phyloP scores from a whole-genome alignment of 768 basidiomycete species.

The Kwoniella europaea region DNA sequence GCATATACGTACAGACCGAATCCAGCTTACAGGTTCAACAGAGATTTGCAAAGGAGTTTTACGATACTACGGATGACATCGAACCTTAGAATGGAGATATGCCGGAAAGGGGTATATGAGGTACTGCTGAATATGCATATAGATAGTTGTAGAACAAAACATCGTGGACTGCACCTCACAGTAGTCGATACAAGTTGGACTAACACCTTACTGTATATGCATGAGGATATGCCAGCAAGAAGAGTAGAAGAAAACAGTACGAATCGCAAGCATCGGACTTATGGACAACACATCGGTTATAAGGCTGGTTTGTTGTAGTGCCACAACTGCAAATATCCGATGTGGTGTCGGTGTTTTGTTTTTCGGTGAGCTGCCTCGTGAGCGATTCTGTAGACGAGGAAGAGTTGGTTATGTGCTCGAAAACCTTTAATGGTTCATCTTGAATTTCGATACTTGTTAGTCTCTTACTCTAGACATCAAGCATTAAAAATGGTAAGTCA shows the following conservation, averaged over 20 bases:
- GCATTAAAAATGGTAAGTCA: conserved; percentile 35
- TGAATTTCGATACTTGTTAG: conserved; percentile 3
- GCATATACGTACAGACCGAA: conserved; percentile 61
- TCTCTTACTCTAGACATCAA: conserved; percentile 27
- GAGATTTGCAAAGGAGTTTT: conserved; percentile 82
- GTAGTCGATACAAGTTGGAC: no score
- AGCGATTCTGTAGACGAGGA: background rate
- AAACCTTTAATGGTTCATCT: conserved; percentile 16
- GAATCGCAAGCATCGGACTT: conserved; percentile 15
- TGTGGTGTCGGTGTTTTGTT: background rate
- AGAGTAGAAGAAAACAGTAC: background rate
- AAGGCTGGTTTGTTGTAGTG: background rate
- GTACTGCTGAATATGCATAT: background rate
- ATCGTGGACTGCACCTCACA: no score
- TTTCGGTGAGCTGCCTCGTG: background rate
- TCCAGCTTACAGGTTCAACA: conserved; percentile 73
- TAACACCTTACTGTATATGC: no score
- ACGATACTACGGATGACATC: conserved; percentile 60
- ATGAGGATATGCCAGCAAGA: background rate
- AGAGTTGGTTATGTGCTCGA: background rate
- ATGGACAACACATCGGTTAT: conserved; percentile 19
- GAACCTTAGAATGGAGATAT: conserved; percentile 19
- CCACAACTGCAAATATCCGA: background rate
- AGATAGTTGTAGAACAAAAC: background rate
- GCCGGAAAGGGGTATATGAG: background rate